Base-by-base conservation (phyloP, 2,329 filamentous ascomycete species). In the Phialophora tarda region DNA sequence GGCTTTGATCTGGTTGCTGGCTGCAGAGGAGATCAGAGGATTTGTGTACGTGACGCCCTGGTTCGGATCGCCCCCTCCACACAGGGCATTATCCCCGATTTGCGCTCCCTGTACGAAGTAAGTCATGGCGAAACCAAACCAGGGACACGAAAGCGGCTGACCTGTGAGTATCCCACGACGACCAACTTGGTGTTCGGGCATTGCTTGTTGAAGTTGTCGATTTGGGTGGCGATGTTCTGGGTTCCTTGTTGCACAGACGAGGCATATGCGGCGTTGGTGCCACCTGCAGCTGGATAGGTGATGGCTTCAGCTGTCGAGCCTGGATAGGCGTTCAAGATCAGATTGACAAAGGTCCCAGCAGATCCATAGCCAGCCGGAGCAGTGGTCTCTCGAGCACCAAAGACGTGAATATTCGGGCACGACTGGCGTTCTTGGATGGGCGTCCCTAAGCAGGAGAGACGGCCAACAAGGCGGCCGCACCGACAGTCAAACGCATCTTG, bases 291-390 rank as follows among this genome's bases (percentile, higher is more conserved):
- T 6, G 55, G 55, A 24, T 58, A 58, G 34, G 34, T 41, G 30
- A 58, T 30, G 34, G 23, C 55, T 32, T 58, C 55, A 41, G 30
- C 55, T 12, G 34, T 58, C 14, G 34, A 34, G 24, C 55, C 55
- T 41, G 55, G 30, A 24, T 58, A 58, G 17, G 55, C 32, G n/a
- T 44, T 34, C 55, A 58, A 44, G 32, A 58, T 58, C 34, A 58
- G 17, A n/a, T 58, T 58, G 17, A 41, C 55, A 23, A 58, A 58
- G 23, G 55, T 58, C 26, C 30, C 21, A 10, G 55, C 55, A n/a
- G 55, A 58, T 26, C 34, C 30, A 58, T 44, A 38, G 23, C 55
- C 55, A 24, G 28, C 32, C 14, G 55, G 30, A 23, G 55, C 55
- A 3, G 55, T 44, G 30, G 55, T 58, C 34, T 41, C 55, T 44